These are phyloP conservation scores for Trametes sanguinea DNA, from an alignment of 768 basidiomycete species.

Conservation along the genomic window DNA sequence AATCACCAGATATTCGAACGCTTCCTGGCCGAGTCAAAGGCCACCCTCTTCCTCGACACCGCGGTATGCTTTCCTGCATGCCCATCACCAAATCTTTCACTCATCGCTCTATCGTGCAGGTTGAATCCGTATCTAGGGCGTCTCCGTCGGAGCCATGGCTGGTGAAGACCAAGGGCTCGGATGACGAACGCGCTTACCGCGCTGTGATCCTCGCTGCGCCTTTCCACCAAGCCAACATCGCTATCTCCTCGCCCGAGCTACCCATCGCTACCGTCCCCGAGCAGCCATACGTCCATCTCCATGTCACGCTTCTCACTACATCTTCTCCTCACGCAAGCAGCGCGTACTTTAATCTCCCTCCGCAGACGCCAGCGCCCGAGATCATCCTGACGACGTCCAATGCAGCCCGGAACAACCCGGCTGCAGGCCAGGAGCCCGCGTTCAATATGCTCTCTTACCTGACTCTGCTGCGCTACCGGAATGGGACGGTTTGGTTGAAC, in stretches of 20 bases:
- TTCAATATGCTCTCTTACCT: constrained; percentile 90
- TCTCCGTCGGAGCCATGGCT: constrained; percentile 51
- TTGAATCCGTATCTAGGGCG: constrained; percentile 49
- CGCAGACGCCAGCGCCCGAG: constrained; percentile 50
- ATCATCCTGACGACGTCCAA: constrained; percentile 75
- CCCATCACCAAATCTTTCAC: too few relatives aligned
- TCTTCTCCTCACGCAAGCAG: constrained; percentile 80
- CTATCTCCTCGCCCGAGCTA: constrained; percentile 39
- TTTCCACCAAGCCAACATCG: constrained; percentile 66
- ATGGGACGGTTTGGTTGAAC: constrained; percentile 42
- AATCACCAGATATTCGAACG: constrained; percentile 85
- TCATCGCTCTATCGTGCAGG: constrained; percentile 37
- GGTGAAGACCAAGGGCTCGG: constrained; percentile 47
- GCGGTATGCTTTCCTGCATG: constrained; percentile 43
- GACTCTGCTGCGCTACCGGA: constrained; percentile 45
- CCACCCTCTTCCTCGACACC: constrained; percentile 70
- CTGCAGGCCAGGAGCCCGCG: constrained; percentile 46
- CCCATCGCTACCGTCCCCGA: constrained; percentile 56
- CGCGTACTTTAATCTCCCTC: constrained; percentile 76
- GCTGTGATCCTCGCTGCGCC: constrained; percentile 88
- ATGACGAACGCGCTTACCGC: constrained; percentile 45
- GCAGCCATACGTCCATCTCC: constrained; percentile 76
- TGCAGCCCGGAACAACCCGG: constrained; percentile 45
- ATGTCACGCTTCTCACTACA: background rate
- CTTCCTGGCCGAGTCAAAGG: constrained; percentile 73